A percentile compares a stretch with the other conserved stretches of the same genome.
Evolutionary conservation across 2,329 filamentous ascomycete genomes (phyloP).

Genomic region (Monosporascus sp.): DNA sequence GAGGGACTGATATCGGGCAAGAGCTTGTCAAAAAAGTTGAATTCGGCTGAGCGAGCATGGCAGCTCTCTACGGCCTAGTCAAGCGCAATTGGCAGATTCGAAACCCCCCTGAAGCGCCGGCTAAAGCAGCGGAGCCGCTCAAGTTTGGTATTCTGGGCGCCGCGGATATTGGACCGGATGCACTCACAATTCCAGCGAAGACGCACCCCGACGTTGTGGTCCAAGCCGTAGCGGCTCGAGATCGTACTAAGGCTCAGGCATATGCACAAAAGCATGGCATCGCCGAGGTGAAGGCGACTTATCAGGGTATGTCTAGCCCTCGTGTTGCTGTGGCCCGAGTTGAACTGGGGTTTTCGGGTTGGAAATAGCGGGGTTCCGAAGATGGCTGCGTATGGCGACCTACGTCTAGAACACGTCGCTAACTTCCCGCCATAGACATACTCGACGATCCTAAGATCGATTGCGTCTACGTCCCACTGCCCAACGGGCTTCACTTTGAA

Average conservation of each 20-base stretch:
- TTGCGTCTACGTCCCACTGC: slow-evolving; percentile 47
- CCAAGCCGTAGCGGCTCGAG: slow-evolving; percentile 46
- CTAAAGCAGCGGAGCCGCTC: slow-evolving; percentile 21
- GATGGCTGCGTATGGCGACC: background rate
- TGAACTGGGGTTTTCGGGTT: background rate
- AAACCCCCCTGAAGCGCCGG: slow-evolving; percentile 11
- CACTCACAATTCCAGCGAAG: slow-evolving; percentile 43
- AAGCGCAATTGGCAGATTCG: slow-evolving; percentile 19
- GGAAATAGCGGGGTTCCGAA: background rate
- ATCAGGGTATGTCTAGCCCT: slow-evolving; percentile 35
- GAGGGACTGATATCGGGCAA: no score
- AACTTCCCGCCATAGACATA: slow-evolving; percentile 19
- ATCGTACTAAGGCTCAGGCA: slow-evolving; percentile 38
- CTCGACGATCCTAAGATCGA: slow-evolving; percentile 39
- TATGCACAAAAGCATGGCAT: slow-evolving; percentile 49
- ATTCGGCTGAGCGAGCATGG: slow-evolving; percentile 7
- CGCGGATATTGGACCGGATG: slow-evolving; percentile 33
- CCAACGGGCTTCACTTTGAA: slow-evolving; percentile 36
- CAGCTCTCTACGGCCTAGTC: slow-evolving; percentile 12
- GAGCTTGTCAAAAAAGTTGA: no score
- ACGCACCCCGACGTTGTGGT: slow-evolving; percentile 50
- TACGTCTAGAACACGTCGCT: background rate
- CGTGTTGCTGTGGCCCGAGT: no score
- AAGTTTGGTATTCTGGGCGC: slow-evolving; percentile 38
- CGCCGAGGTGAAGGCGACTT: slow-evolving; percentile 41